Base-by-base conservation (phyloP, 2,329 filamentous ascomycete species). In the Beauveria scarabaeidicola region DNA sequence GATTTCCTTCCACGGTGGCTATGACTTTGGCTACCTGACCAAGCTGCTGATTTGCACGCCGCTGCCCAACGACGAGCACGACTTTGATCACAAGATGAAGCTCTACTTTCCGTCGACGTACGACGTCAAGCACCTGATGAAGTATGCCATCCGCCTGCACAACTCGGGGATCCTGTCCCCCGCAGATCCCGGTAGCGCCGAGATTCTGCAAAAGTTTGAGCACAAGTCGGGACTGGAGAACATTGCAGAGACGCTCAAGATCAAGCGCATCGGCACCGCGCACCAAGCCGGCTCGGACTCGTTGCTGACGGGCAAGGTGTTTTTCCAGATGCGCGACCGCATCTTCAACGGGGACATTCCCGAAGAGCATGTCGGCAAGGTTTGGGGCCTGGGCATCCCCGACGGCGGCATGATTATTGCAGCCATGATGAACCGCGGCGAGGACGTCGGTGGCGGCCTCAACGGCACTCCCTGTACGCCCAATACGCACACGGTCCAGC, bases 81-180 rank as follows among this genome's bases (percentile, higher is more conserved):
- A 94, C 64, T 99, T 97, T 72, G 89, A 95, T 70, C 84, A 87
- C 68, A 83, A 93, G 52, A 90, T 97, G 74, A 90, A 90, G 70
- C 87, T 90, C 51, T 97, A 93, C 79, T 99, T 99, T 72, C 94
- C 94, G 0, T 88, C 87, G 19, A 85, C 96, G 0, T 96, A 94
- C 72, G 94, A 99, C 70, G 94, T 99, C 66, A 99, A 99, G 76
- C 96, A 94, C 72, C 83, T 99, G 44, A 93, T 97, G 84, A 96
- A 96, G 71, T 86, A 91, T 68, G 91, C 91, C 29, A 88, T 89
- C 64, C 83, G 83, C 66, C 81, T 87, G 58, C 83, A 88, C 69
- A 83, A 83, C 59, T 81, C 82, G 53, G 82, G 76, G 69, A 87
- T 84, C 54, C 73, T 84, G 13, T 85, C 81, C 9, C 86, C 83